Conservation (phyloP, 2,329 filamentous ascomycete species). For the Stagonosporopsis chrysanthemi region DNA sequence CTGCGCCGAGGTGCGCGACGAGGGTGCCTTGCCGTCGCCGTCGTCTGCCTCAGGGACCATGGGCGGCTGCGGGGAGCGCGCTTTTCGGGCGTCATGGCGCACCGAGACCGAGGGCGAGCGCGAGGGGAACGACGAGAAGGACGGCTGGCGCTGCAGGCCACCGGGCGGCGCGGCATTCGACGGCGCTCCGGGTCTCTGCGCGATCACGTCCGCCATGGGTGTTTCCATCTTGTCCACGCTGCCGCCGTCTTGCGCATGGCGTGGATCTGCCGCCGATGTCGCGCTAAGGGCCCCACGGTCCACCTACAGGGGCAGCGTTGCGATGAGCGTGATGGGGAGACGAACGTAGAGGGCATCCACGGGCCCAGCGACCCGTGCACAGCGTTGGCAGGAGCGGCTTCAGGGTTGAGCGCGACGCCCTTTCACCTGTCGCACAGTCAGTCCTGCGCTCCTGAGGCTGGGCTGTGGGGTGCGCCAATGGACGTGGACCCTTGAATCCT, state of each 20-base stretch:
- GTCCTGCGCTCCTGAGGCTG: too few species aligned
- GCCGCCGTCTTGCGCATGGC: constrained; percentile 22
- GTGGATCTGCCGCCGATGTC: constrained; percentile 27
- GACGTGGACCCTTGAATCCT: constrained; percentile 6
- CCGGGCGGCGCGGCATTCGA: constrained; percentile 18
- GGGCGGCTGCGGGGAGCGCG: constrained; percentile 47
- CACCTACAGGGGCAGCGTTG: constrained; percentile 28
- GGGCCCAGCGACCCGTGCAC: background rate
- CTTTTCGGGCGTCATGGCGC: constrained; percentile 43
- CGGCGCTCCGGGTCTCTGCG: constrained; percentile 32
- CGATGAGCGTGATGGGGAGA: background rate
- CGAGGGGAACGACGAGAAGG: constrained; percentile 54
- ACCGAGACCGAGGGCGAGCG: constrained; percentile 49
- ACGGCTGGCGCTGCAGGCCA: constrained; percentile 50
- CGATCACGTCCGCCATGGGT: constrained; percentile 44
- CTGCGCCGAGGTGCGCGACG: constrained; percentile 39
- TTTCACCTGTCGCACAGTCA: too few species aligned
- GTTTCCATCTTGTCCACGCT: constrained; percentile 30
- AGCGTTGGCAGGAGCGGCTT: background rate
- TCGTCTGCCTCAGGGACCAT: constrained; percentile 45
- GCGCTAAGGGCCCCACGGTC: constrained; percentile 29
- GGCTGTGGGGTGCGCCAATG: too few species aligned
- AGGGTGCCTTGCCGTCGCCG: constrained; percentile 35
- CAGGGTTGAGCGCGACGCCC: background rate
- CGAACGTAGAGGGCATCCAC: too few species aligned